Evolutionary conservation across 148 eudicot species (phyloP).

Genomic region (Diospyros lotus): DNA sequence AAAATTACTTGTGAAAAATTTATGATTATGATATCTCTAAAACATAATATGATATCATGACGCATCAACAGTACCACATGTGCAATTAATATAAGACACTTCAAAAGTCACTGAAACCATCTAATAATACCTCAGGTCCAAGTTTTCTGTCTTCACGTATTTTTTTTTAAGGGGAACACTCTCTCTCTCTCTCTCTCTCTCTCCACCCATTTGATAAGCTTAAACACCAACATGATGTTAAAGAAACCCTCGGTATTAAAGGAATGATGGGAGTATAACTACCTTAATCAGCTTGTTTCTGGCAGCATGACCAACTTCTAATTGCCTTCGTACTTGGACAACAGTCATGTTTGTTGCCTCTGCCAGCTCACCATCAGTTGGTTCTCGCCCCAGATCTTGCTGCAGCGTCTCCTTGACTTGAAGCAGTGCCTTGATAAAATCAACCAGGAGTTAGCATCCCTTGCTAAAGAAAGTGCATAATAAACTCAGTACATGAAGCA

Average conservation of each 20-base stretch:
- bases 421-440: conserved; percentile 43
- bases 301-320: conserved; percentile 83
- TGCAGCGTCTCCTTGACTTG: conserved; percentile 62
- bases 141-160: neutral
- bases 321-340: conserved; percentile 38
- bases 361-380: conserved; percentile 68
- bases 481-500: neutral
- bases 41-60: neutral
- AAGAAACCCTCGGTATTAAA: neutral
- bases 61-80: neutral
- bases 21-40: neutral
- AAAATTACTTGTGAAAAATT: neutral
- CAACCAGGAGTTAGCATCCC: conserved; percentile 8
- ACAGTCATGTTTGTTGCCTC: conserved; percentile 58
- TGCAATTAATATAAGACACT: neutral
- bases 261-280: conserved; percentile 1
- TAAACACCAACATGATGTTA: neutral
- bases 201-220: neutral
- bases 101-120: neutral
- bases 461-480: neutral
- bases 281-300: conserved; percentile 92
- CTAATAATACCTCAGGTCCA: neutral
- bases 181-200: neutral
- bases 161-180: no score
- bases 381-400: conserved; percentile 61